Evolutionary conservation across 192 early-diverging fungal species (phyloP).

Genomic region (Linnemannia zychae): DNA sequence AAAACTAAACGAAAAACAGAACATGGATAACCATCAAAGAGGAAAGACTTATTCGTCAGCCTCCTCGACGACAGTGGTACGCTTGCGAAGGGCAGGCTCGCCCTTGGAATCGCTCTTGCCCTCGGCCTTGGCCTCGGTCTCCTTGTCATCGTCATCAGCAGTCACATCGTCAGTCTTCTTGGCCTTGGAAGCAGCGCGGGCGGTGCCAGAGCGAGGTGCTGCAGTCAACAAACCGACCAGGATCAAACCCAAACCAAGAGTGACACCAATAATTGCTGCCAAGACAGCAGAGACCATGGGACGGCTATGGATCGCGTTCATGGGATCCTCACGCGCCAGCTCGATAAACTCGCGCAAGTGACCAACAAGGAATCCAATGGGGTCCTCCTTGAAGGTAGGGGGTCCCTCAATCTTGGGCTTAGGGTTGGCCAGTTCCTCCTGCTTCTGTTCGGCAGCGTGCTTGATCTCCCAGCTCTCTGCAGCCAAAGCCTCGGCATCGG

Average conservation of each 20-base stretch:
- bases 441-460: conserved; percentile 73
- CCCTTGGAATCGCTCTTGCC: conserved; percentile 22
- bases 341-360: conserved; percentile 55
- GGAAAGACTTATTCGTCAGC: conserved; percentile 25
- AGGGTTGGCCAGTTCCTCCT: conserved; percentile 64
- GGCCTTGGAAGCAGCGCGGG: conserved; percentile 35
- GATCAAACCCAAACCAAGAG: conserved; percentile 45
- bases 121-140: neutral
- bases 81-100: conserved; percentile 26
- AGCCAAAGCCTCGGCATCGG: conserved; percentile 78
- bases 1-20: neutral
- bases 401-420: conserved; percentile 10
- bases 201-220: conserved; percentile 9
- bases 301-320: conserved; percentile 54
- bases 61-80: conserved; percentile 31
- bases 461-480: conserved; percentile 86
- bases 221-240: conserved; percentile 51
- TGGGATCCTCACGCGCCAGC: conserved; percentile 51
- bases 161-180: conserved; percentile 62
- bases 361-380: conserved; percentile 36
- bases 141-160: conserved; percentile 46
- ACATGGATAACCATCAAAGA: neutral
- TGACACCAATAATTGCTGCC: conserved; percentile 35
- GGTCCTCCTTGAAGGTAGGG: conserved; percentile 52
- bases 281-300: conserved; percentile 52